Conservation (phyloP, 1,284 basidiomycete genomes). For the Cutaneotrichosporon sp. region DNA sequence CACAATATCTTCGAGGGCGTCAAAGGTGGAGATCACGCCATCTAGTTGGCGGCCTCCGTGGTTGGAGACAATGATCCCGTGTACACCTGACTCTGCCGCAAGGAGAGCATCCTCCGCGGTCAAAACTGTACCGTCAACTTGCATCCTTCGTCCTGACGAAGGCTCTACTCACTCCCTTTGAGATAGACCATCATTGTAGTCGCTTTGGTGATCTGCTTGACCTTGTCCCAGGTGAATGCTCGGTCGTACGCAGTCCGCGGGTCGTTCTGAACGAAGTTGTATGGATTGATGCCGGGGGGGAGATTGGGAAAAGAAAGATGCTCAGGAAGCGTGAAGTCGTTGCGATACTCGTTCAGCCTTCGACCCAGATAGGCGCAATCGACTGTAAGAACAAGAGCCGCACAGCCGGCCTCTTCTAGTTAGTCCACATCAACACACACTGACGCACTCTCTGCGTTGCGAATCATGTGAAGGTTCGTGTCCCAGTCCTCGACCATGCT, state of each 20-base stretch:
- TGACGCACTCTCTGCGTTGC: constrained; percentile 26
- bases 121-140: constrained; percentile 13
- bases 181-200: constrained; percentile 15
- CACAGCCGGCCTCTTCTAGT: constrained; percentile 18
- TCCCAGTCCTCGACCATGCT: constrained; percentile 24
- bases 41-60: constrained; percentile 41
- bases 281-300: constrained; percentile 13
- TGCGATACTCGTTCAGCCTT: constrained; percentile 22
- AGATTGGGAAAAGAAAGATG: constrained; percentile 18
- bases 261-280: constrained; percentile 10
- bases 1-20: constrained; percentile 27
- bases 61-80: constrained; percentile 32
- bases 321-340: constrained; percentile 17
- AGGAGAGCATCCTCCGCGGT: constrained; percentile 28
- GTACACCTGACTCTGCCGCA: constrained; percentile 28
- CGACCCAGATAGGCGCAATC: constrained; percentile 28
- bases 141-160: too few species aligned
- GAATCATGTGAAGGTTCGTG: constrained; percentile 23
- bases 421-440: constrained; percentile 11
- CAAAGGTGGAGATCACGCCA: constrained; percentile 24
- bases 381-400: constrained; percentile 28
- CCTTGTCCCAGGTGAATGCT: constrained; percentile 16
- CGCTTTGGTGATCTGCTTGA: constrained; percentile 2
- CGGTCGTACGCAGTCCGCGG: constrained; percentile 14
- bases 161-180: constrained; percentile 24